Conservation (phyloP, 179 eudicot species). For the Gypsophila paniculata region DNA sequence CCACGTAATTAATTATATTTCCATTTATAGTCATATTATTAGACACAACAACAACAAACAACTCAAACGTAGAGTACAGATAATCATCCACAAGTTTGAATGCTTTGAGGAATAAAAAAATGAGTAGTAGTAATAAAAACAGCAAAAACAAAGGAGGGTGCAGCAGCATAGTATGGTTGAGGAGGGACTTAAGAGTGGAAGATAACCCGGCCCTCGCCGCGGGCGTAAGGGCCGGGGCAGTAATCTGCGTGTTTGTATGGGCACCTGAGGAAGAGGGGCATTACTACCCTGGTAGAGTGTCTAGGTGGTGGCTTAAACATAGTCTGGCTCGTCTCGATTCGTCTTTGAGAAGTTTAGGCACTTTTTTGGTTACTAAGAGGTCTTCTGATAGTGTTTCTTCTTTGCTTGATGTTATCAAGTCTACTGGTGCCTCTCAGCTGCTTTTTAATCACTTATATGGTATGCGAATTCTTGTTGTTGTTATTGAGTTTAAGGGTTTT, state of each 20-base stretch:
- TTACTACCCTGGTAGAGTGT: constrained; percentile 85
- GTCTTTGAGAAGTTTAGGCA: constrained; percentile 77
- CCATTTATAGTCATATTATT: no score
- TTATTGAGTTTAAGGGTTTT: no score
- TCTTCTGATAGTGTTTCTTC: constrained; percentile 75
- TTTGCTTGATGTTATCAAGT: constrained; percentile 67
- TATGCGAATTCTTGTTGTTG: no score
- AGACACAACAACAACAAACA: no score
- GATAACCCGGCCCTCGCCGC: constrained; percentile 92
- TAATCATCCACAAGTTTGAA: no score
- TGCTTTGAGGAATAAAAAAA: no score
- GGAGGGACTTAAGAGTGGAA: constrained; percentile 91
- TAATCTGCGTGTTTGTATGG: constrained; percentile 72
- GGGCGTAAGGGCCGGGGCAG: constrained; percentile 76
- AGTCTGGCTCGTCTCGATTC: constrained; percentile 77
- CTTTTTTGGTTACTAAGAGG: constrained; percentile 80
- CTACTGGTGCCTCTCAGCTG: constrained; percentile 81
- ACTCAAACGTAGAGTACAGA: no score
- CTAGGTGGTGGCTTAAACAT: constrained; percentile 97
- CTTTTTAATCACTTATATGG: constrained; percentile 93
- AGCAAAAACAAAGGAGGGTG: constrained; percentile 34
- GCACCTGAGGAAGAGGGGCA: constrained; percentile 98
- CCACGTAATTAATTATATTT: background rate
- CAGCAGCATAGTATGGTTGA: constrained; percentile 95
- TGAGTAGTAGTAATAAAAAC: no score